A percentile compares a stretch with the other conserved stretches of the same genome.
These are phyloP conservation scores for Pontederia crassipes DNA, from an alignment of 176 grass and related monocot genomes.

Conservation along the genomic window DNA sequence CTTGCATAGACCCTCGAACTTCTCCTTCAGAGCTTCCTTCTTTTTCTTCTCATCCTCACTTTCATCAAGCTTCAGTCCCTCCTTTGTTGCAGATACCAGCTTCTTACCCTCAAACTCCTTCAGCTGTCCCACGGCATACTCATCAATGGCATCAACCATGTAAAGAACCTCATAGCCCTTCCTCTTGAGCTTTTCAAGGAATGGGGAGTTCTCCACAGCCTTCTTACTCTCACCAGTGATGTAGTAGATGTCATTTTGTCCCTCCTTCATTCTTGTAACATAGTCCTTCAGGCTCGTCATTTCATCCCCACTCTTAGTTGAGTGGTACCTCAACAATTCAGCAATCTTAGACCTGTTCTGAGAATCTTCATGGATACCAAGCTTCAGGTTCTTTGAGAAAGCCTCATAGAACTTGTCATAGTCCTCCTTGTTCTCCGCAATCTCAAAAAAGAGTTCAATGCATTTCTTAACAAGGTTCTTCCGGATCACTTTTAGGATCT, in stretches of 20 bases:
- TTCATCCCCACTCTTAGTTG: background rate
- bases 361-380: conserved; percentile 4
- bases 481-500: conserved; percentile 1
- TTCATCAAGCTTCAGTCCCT: conserved; percentile 5
- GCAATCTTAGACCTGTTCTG: conserved; percentile 2
- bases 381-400: conserved; percentile 6
- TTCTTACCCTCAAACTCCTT: conserved; percentile 12
- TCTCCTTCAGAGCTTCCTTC: background rate
- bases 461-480: conserved; percentile 14
- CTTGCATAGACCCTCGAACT: conserved; percentile 4
- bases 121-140: conserved; percentile 6
- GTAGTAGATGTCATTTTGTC: conserved; percentile 6
- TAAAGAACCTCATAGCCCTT: conserved; percentile 7
- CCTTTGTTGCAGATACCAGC: conserved; percentile 5
- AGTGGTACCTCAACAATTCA: background rate
- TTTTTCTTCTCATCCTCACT: conserved; percentile 7
- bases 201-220: conserved; percentile 3
- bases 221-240: conserved; percentile 8
- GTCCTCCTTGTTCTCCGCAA: background rate
- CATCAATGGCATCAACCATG: conserved; percentile 14
- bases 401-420: background rate
- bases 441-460: conserved; percentile 2
- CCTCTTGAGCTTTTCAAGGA: conserved; percentile 5
- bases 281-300: conserved; percentile 4
- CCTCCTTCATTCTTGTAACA: conserved; percentile 13